Conservation (phyloP, 352 stramenopile species). For the Globisporangium polare region DNA sequence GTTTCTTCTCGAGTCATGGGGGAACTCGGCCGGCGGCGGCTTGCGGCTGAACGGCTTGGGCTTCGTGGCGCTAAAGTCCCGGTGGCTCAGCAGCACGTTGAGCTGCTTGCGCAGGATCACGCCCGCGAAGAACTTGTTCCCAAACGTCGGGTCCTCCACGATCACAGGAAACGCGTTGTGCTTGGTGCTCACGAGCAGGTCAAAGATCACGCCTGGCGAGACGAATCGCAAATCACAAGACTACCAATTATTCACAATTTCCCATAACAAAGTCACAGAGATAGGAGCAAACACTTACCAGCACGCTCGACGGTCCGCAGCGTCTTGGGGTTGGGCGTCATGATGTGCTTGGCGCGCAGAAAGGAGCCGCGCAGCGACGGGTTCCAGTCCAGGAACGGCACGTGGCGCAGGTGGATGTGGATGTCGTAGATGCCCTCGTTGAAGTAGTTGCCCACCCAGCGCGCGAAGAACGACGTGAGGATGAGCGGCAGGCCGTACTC, state of each 20-base stretch:
- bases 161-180: conserved; percentile 89
- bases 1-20: conserved; percentile 28
- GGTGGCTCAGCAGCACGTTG: conserved; percentile 67
- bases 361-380: conserved; percentile 60
- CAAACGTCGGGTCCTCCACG: conserved; percentile 79
- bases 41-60: conserved; percentile 73
- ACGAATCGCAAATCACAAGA: not conserved
- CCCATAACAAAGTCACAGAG: not conserved
- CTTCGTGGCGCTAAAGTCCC: conserved; percentile 59
- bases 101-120: conserved; percentile 82
- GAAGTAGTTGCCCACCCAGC: conserved; percentile 98
- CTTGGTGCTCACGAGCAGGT: conserved; percentile 80
- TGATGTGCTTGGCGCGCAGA: conserved; percentile 90
- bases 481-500: conserved; percentile 98
- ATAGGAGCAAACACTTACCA: not conserved
- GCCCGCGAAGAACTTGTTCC: conserved; percentile 78
- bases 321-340: conserved; percentile 93
- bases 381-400: conserved; percentile 80
- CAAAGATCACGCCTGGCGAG: conserved; percentile 86
- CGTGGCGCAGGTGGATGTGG: conserved; percentile 93
- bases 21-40: conserved; percentile 32
- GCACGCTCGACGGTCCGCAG: conserved; percentile 90
- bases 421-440: conserved; percentile 99
- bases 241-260: not conserved
- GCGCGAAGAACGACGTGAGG: conserved; percentile 95